A percentile compares a stretch with the other conserved stretches of the same genome.
phyloP scores from a whole-genome alignment of 192 early-diverging fungal genomes.

The Paraglomus brasilianum region DNA sequence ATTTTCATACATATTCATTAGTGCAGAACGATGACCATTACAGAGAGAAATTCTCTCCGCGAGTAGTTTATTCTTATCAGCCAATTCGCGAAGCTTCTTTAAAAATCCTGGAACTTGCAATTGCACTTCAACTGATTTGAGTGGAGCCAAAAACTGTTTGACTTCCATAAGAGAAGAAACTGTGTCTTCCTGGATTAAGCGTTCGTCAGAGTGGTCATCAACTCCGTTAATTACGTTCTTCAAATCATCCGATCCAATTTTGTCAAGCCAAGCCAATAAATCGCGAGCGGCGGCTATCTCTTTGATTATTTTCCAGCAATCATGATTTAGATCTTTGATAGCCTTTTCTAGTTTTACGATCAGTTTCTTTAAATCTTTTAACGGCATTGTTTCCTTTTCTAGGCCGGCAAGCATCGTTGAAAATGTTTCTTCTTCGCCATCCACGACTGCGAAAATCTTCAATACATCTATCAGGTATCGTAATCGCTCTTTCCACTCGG shows the following conservation, averaged over 20 bases:
- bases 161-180: constrained; percentile 28
- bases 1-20: constrained; percentile 26
- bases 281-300: neutral
- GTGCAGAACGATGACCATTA: neutral
- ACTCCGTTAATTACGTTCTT: constrained; percentile 14
- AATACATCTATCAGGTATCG: neutral
- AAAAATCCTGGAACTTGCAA: neutral
- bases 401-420: neutral
- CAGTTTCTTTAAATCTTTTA: neutral
- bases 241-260: neutral
- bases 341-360: neutral
- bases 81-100: neutral
- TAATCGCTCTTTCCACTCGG: neutral
- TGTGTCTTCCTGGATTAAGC: constrained; percentile 14
- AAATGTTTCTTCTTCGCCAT: neutral
- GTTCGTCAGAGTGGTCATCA: constrained; percentile 8
- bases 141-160: constrained; percentile 17
- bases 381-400: neutral
- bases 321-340: neutral
- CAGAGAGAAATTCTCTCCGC: neutral
- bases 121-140: neutral
- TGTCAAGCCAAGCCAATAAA: neutral
- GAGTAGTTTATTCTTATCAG: constrained; percentile 1
- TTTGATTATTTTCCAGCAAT: constrained; percentile 3
- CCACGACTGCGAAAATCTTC: no score